These are phyloP conservation scores for Peronospora belbahrii DNA, from an alignment of 352 stramenopile genomes.

Conservation along the genomic window DNA sequence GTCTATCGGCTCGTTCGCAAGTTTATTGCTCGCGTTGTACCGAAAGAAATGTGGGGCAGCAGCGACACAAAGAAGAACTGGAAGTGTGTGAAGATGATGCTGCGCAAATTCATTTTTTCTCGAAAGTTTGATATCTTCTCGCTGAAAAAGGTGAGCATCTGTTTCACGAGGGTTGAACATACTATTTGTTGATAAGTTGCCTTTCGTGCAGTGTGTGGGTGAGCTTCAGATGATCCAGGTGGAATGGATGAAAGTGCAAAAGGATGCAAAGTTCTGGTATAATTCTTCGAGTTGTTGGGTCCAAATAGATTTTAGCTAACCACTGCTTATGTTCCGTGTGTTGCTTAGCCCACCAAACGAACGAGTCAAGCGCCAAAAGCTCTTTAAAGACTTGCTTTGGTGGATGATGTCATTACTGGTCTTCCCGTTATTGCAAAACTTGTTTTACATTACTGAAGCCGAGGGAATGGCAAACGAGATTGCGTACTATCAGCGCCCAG, in stretches of 20 bases:
- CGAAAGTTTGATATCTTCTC: constrained; percentile 54
- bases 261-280: constrained; percentile 26
- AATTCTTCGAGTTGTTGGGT: not conserved
- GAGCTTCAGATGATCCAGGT: constrained; percentile 38
- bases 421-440: constrained; percentile 47
- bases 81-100: constrained; percentile 38
- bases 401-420: constrained; percentile 41
- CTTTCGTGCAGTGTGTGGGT: constrained; percentile 22
- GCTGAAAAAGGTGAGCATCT: constrained; percentile 36
- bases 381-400: constrained; percentile 34
- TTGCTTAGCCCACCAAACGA: constrained; percentile 49
- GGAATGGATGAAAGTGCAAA: constrained; percentile 28
- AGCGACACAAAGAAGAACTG: constrained; percentile 36
- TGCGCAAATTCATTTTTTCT: constrained; percentile 40
- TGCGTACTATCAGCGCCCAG: constrained; percentile 50
- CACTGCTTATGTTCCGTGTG: not conserved
- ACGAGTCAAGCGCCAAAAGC: constrained; percentile 29
- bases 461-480: constrained; percentile 67
- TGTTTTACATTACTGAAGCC: constrained; percentile 71
- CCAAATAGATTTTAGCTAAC: not conserved
- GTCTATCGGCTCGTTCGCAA: constrained; percentile 48
- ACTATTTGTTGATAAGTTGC: not conserved
- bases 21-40: constrained; percentile 40
- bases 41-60: constrained; percentile 50
- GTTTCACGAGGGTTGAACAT: not conserved